Evolutionary conservation across 306 rosid species (phyloP).

Genomic region (Alnus rubra): DNA sequence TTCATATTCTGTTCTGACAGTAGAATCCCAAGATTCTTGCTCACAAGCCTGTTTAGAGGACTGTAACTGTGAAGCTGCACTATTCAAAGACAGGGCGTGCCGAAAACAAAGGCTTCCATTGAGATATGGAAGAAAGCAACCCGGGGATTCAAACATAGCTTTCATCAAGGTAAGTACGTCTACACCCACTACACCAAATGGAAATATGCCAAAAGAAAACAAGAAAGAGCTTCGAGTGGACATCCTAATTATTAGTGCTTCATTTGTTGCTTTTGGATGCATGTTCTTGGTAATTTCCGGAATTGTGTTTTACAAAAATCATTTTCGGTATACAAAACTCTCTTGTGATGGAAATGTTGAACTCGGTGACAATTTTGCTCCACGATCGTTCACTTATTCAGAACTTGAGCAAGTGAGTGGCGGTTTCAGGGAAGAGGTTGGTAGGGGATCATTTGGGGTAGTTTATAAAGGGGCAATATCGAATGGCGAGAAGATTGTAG

Average conservation of each 20-base stretch:
- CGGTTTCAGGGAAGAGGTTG: slow-evolving; percentile 29
- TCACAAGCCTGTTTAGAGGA: slow-evolving; percentile 11
- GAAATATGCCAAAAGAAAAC: neutral
- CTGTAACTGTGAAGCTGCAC: neutral
- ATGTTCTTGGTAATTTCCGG: slow-evolving; percentile 2
- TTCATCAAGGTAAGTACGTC: slow-evolving; percentile 20
- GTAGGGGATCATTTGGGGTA: slow-evolving; percentile 28
- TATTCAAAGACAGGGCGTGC: neutral
- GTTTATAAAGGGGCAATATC: slow-evolving; percentile 24
- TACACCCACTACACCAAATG: neutral
- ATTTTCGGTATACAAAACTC: neutral
- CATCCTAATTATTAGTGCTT: slow-evolving; percentile 8
- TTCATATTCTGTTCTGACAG: neutral
- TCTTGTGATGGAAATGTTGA: neutral
- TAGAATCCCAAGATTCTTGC: slow-evolving; percentile 8
- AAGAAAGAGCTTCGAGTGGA: neutral
- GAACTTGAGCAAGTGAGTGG: slow-evolving; percentile 6
- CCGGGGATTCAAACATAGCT: neutral
- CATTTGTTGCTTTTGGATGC: neutral
- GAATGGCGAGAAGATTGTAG: slow-evolving; percentile 12
- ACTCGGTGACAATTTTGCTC: slow-evolving; percentile 7
- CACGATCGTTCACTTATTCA: neutral
- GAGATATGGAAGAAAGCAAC: slow-evolving; percentile 11
- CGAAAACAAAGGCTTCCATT: slow-evolving; percentile 28
- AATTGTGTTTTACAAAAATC: neutral